Evolutionary conservation across 371 early-diverging fungal species (phyloP).

Genomic region (Haplosporangium sp.): DNA sequence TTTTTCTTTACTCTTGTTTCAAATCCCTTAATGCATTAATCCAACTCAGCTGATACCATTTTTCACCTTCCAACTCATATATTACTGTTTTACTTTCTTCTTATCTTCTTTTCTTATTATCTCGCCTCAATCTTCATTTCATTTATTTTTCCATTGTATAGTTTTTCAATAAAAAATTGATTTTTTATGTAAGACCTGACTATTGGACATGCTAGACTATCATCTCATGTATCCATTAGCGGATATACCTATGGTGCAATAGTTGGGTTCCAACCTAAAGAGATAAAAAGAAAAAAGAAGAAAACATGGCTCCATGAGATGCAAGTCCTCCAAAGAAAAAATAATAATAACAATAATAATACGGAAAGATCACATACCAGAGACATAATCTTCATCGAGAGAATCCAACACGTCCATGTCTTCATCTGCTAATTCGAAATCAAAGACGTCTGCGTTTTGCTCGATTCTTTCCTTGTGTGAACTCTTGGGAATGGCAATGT

Average conservation of each 20-base stretch:
- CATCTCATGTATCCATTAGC: too few relatives aligned
- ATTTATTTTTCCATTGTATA: neutral
- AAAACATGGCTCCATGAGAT: neutral
- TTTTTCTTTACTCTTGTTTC: too few relatives aligned
- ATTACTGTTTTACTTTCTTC: neutral
- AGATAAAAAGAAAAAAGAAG: neutral
- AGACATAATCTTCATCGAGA: slow-evolving; percentile 52
- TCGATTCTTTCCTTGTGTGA: slow-evolving; percentile 59
- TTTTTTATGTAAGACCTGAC: neutral
- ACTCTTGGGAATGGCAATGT: slow-evolving; percentile 70
- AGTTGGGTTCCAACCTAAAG: slow-evolving; percentile 28
- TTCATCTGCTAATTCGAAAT: slow-evolving; percentile 63
- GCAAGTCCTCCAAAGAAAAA: neutral
- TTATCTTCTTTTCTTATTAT: neutral
- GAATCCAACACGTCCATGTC: slow-evolving; percentile 64
- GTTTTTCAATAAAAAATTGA: slow-evolving; percentile 5
- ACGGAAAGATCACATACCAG: slow-evolving; percentile 8
- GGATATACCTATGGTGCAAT: slow-evolving; percentile 12
- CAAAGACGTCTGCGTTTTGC: slow-evolving; percentile 67
- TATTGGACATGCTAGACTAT: too few relatives aligned
- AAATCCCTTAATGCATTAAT: too few relatives aligned
- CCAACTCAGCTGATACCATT: neutral
- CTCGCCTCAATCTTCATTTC: neutral
- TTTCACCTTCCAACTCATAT: neutral
- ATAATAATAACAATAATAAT: neutral